phyloP scores from a whole-genome alignment of 257 asterid species.

The Scutellaria barbata region DNA sequence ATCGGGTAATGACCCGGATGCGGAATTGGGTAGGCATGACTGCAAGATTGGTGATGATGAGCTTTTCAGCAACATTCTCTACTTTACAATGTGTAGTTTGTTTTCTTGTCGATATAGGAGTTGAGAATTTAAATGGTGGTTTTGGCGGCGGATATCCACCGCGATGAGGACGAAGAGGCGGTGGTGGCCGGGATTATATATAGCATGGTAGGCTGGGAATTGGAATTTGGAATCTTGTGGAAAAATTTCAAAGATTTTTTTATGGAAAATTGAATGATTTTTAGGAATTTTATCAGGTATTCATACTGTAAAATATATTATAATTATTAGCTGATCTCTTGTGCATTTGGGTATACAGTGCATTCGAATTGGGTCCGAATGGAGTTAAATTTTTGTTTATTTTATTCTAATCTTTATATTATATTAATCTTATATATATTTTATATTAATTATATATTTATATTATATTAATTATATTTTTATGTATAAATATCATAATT shows the following conservation, averaged over 20 bases:
- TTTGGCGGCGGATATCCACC: slow-evolving; percentile 31
- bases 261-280: neutral
- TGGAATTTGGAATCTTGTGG: slow-evolving; percentile 24
- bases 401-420: too few relatives aligned
- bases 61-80: slow-evolving; percentile 58
- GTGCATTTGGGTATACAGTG: too few relatives aligned
- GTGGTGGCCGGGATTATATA: slow-evolving; percentile 23
- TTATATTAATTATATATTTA: too few relatives aligned
- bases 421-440: too few relatives aligned
- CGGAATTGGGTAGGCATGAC: slow-evolving; percentile 53
- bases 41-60: slow-evolving; percentile 65
- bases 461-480: too few relatives aligned
- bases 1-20: slow-evolving; percentile 49
- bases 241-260: slow-evolving; percentile 6
- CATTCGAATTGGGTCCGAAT: too few relatives aligned
- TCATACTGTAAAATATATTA: neutral
- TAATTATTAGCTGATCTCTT: too few relatives aligned
- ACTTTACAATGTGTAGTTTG: neutral
- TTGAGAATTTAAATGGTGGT: neutral
- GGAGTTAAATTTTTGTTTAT: too few relatives aligned
- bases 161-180: slow-evolving; percentile 11
- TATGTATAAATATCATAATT: too few relatives aligned
- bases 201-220: neutral
- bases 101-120: neutral
- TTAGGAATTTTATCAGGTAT: neutral